Evolutionary conservation across 2,329 filamentous ascomycete genomes (phyloP), one percentile per base, ranked within the genome.

Genomic region (Venturia pyrina): DNA sequence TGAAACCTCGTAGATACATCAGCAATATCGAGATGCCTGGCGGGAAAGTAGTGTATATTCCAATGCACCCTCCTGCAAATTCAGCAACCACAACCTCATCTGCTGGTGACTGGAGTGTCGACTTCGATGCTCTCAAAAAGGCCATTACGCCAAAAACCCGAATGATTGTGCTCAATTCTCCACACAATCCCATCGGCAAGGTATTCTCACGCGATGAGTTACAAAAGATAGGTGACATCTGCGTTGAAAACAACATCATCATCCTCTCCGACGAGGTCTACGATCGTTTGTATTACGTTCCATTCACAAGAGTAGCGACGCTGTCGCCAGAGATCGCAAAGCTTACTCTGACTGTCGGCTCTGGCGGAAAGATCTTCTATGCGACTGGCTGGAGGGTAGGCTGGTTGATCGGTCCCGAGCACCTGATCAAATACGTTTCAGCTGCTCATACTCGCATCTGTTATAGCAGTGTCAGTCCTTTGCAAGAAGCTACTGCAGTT

Each of bases 11-110:
- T 63, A 87, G 84, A 71, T 96, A 98, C 76, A 96, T 99, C 70
- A 92, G 89, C 81, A 99, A 99, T 78, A 98, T 99, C 69, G 90
- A 97, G 77, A 98, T 99, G 93, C 88, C 95, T 0, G 95, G 95
- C 63, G 95, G 95, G 70, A 96, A 89, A 75, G 91, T 98, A 69
- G 89, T 93, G 71, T 98, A 97, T 74, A 93, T 98, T 32, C 93
- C 95, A n/a, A 82, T 99, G 75, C 90, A 95, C 68, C 93, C 95
- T 37, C 95, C 95, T 11, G 83, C 85, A 69, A 87, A 91, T 59
- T 95, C 95, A 63, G 89, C 87, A 5, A 85, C 82, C 48, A 85
- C 87, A 77, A 96, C 90, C 0, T 91, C 91, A 0, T 92, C 91
- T 5, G 92, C 95, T 0, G 86, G 86, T 3, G 90, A 96, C 71